Evolutionary conservation across 352 stramenopile genomes (phyloP), one percentile per base, ranked within the genome.

Genomic region (Elongisporangium prolatum): DNA sequence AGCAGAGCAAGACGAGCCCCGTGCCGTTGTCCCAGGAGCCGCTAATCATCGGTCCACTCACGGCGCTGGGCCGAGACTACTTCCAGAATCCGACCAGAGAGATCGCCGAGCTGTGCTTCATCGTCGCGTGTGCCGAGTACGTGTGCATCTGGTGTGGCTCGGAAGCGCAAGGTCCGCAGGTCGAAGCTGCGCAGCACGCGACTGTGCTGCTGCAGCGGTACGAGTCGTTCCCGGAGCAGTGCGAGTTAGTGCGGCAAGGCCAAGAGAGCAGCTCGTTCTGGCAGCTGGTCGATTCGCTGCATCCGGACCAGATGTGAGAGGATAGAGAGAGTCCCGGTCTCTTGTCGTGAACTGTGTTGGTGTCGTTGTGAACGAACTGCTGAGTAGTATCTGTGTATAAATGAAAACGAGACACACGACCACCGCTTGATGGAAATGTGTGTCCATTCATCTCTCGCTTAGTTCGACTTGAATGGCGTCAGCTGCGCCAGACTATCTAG

Each of bases 61-160:
- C 66, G 5, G 67, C 68, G 13, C 70, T 91, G 34, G 66, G 55
- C 17, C 74, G 89, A 50, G 67, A 61, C 48, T 76, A 74, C 24
- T 88, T 94, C 49, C 71, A 72, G 28, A 69, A 80, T 13, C 84
- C 80, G 14, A 70, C 71, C 8, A 71, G 82, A 22, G 82, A 91
- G 37, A 72, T 80, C 25, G 64, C 68, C 18, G 73, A 74, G 55
- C 62, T 74, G 50, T 86, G 79, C 65, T 89, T 92, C 61, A 75
- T 95, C 21, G 69, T 95, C 44, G 74, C 78, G 40, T 86, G 68
- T 59, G 60, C 77, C 20, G 82, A 92, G 61, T 91, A 84, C 64
- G 80, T 89, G 73, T 90, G 83, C 57, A 66, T 95, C 62, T 95
- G 86, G 86, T 92, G 78, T 72, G 86, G 86, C 50, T 67, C 69